phyloP scores from a whole-genome alignment of 352 stramenopile genomes.

The Phytopythium litorale region DNA sequence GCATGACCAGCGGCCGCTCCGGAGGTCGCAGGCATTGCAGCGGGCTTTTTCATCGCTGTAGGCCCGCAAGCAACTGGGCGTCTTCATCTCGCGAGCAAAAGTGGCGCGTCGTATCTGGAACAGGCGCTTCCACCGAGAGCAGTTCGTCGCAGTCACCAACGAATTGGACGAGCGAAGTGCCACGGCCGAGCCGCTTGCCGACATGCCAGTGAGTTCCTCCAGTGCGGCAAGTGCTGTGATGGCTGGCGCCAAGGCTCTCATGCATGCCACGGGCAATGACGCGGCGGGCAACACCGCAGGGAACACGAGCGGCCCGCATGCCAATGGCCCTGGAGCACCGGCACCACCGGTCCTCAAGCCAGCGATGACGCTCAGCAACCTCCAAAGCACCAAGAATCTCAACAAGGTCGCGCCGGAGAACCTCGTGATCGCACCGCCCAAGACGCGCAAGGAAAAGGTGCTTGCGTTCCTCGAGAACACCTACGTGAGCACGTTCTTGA shows the following conservation, averaged over 20 bases:
- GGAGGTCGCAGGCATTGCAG: neutral
- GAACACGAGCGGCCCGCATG: neutral
- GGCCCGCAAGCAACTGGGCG: neutral
- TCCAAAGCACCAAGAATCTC: conserved; percentile 40
- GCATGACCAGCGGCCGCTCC: neutral
- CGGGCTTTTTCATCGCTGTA: neutral
- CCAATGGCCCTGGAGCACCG: conserved; percentile 16
- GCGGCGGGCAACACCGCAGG: conserved; percentile 3
- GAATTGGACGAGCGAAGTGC: conserved; percentile 17
- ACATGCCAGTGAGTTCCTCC: conserved; percentile 28
- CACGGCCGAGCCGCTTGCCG: conserved; percentile 6
- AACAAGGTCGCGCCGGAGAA: conserved; percentile 72
- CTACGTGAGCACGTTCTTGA: conserved; percentile 61
- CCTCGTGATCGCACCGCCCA: conserved; percentile 20
- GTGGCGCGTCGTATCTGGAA: conserved; percentile 41
- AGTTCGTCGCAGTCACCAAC: conserved; percentile 26
- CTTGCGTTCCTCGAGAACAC: conserved; percentile 65
- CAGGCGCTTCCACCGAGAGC: conserved; percentile 34
- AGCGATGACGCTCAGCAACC: conserved; percentile 28
- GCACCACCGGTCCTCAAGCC: conserved; percentile 27
- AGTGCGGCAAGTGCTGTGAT: conserved; percentile 12
- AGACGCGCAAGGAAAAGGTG: conserved; percentile 41
- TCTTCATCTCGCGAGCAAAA: conserved; percentile 15
- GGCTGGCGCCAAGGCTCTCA: neutral
- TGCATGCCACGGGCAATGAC: conserved; percentile 6